Base-by-base conservation (phyloP, 441 rosid genomes). In the Pelargonium australe region DNA sequence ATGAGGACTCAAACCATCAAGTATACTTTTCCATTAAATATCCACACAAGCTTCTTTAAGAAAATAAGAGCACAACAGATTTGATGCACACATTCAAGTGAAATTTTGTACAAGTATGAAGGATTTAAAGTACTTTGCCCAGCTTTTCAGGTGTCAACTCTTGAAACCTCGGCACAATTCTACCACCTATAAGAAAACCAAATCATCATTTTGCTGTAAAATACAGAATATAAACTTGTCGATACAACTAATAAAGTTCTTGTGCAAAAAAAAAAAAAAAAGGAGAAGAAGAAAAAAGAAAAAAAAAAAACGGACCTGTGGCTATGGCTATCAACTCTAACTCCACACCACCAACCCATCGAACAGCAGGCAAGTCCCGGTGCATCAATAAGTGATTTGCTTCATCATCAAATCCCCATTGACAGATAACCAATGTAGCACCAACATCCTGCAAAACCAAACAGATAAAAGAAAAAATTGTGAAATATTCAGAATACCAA, bases 321-420 rank as follows among this genome's bases (percentile, higher is more conserved):
- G 99, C 98, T 70, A 89, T 90, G 64, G 97, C 98, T 66, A 90
- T 95, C 64, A 92, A 91, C 78, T 92, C 97, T 77, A 95, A 75
- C 80, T 95, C 99, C 66, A 95, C 98, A 73, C 97, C 97, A 68
- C 98, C 99, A 34, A 95, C 98, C 98, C 99, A 95, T 72, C 98
- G 87, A 37, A 92, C 98, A 23, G 98, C 99, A 73, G 99, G 99
- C 78, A 95, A 80, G 78, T 92, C 83, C 81, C 97, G 80, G 80
- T 95, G 91, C 96, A 92, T 88, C 72, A 95, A 76, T 62, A 95
- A 79, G 86, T 92, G 98, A 77, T 95, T 95, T 72, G 99, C 99
- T 76, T 95, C 99, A 73, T 95, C 98, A 73, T 92, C 98, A 23
- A 92, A 95, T 60, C 99, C 98, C 99, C 99, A 95, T 64, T 95